A percentile compares a stretch with the other conserved stretches of the same genome.
Conservation (phyloP, 2,329 filamentous ascomycete species). For the Orbilia brochopaga region DNA sequence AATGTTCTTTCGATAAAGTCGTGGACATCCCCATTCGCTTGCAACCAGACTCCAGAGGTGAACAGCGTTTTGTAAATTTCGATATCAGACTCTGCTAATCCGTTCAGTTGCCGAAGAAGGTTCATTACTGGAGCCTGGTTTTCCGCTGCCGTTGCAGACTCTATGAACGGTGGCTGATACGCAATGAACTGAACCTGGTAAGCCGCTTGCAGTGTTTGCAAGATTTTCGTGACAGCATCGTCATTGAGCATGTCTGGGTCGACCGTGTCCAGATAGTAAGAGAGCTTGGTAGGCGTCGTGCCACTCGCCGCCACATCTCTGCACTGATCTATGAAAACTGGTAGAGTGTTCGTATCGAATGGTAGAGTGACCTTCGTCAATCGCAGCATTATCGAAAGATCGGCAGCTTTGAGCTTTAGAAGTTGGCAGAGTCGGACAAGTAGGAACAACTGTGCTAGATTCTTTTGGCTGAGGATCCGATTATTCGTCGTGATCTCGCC, state of each 20-base stretch:
- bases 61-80: constrained; percentile 1
- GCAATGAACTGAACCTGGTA: constrained; percentile 2
- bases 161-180: constrained; percentile 2
- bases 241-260: constrained; percentile 2
- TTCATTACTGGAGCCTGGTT: not conserved
- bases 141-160: not conserved
- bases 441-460: constrained; percentile 1
- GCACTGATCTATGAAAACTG: constrained; percentile 6
- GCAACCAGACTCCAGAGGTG: not conserved
- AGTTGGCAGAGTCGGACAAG: not conserved
- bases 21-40: not conserved
- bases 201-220: not conserved
- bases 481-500: not conserved
- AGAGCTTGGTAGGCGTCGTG: constrained; percentile 4
- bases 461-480: not conserved
- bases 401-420: not conserved
- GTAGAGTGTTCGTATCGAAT: not conserved
- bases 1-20: constrained; percentile 1
- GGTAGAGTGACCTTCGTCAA: not conserved
- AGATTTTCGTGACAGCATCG: constrained; percentile 7
- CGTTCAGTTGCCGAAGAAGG: not conserved
- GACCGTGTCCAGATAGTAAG: constrained; percentile 8
- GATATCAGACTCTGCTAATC: not conserved
- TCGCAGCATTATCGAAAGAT: constrained; percentile 8
- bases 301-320: not conserved